Conservation (phyloP, 371 early-diverging fungal species). For the Choanephora cucurbitarum region DNA sequence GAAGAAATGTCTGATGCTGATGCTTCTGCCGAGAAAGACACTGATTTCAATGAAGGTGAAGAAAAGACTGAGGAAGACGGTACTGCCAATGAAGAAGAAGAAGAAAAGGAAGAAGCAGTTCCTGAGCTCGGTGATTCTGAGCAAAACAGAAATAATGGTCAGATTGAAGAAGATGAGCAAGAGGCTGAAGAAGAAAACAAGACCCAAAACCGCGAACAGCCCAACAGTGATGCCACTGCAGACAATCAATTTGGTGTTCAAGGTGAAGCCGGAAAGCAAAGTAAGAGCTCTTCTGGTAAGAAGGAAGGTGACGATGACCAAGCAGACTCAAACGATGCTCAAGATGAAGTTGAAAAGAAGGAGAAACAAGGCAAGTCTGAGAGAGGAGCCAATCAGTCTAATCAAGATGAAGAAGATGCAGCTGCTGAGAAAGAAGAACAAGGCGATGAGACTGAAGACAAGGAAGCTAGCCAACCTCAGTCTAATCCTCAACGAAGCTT, state of each 20-base stretch:
- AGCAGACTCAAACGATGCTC: conserved; percentile 36
- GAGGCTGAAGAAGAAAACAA: conserved; percentile 31
- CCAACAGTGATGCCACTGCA: conserved; percentile 55
- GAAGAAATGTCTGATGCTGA: conserved; percentile 36
- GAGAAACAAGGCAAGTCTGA: conserved; percentile 45
- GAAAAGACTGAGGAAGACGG: conserved; percentile 32
- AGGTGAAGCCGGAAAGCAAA: conserved; percentile 63
- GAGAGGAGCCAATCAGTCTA: conserved; percentile 45
- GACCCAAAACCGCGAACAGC: conserved; percentile 49
- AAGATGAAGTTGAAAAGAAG: conserved; percentile 31
- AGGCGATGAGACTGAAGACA: conserved; percentile 19
- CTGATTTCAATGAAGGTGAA: conserved; percentile 45
- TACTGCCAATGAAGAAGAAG: conserved; percentile 32
- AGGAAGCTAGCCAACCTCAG: conserved; percentile 32
- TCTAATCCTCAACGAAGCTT: conserved; percentile 80
- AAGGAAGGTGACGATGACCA: conserved; percentile 50
- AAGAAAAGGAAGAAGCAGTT: conserved; percentile 46
- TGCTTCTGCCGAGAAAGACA: conserved; percentile 37
- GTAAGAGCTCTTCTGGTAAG: conserved; percentile 52
- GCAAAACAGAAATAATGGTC: conserved; percentile 38
- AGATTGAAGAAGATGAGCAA: conserved; percentile 42
- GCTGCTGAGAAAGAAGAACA: conserved; percentile 21
- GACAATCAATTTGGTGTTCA: conserved; percentile 72
- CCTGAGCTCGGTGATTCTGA: conserved; percentile 57
- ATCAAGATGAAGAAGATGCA: conserved; percentile 37